phyloP scores from a whole-genome alignment of 2,329 filamentous ascomycete species.

The Talaromyces sp. region DNA sequence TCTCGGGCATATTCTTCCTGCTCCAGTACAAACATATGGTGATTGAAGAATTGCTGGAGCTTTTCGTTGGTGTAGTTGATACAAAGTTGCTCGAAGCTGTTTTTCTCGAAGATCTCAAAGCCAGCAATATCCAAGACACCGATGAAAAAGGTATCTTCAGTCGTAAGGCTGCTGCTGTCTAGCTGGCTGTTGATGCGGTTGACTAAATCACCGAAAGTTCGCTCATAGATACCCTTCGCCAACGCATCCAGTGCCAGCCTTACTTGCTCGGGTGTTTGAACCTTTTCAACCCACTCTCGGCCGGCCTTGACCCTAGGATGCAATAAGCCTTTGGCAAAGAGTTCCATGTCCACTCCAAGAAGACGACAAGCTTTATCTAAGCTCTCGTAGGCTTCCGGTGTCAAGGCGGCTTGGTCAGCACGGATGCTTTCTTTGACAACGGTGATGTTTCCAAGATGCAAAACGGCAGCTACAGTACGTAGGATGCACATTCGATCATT shows the following conservation, averaged over 20 bases:
- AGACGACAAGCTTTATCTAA: conserved; percentile 75
- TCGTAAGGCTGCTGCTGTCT: conserved; percentile 73
- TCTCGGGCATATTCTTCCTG: conserved; percentile 97
- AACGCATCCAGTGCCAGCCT: conserved; percentile 83
- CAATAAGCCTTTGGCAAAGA: conserved; percentile 80
- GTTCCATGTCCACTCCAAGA: conserved; percentile 75
- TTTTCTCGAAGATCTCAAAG: conserved; percentile 97
- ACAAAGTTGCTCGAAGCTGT: conserved; percentile 97
- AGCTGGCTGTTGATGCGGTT: conserved; percentile 86
- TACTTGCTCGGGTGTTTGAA: conserved; percentile 95
- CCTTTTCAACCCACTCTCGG: conserved; percentile 96
- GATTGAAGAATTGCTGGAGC: conserved; percentile 98
- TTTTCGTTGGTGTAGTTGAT: conserved; percentile 99
- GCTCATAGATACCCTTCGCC: conserved; percentile 95
- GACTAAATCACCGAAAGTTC: conserved; percentile 89
- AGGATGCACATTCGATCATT: conserved; percentile 79
- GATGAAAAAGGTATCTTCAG: conserved; percentile 91
- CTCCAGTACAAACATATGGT: conserved; percentile 99
- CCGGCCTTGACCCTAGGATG: conserved; percentile 94
- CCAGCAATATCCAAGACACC: conserved; percentile 98
- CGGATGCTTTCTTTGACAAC: conserved; percentile 87
- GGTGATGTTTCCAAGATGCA: conserved; percentile 87
- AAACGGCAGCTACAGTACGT: conserved; percentile 79
- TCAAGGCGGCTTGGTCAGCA: conserved; percentile 81
- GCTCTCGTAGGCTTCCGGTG: conserved; percentile 66